These are phyloP conservation scores for Xanthoconium separans DNA, from an alignment of 1,284 basidiomycete species.

Conservation along the genomic window DNA sequence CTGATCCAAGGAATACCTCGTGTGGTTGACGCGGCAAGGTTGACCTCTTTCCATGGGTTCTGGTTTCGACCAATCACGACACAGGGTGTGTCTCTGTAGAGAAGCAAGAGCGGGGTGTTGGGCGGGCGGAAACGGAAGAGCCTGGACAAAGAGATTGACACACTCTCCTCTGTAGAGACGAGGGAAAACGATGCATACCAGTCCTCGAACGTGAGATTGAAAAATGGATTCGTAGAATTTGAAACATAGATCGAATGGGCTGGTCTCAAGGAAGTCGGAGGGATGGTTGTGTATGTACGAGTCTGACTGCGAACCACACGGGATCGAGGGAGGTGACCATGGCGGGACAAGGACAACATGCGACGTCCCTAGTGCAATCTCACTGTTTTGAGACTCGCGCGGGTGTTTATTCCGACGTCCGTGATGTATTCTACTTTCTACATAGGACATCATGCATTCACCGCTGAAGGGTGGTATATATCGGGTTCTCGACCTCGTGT, in stretches of 20 bases:
- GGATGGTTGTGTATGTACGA: constrained; percentile 17
- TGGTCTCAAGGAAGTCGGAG: constrained; percentile 29
- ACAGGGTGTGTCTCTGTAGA: constrained; percentile 90
- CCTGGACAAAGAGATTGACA: constrained; percentile 46
- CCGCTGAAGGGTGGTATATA: constrained; percentile 78
- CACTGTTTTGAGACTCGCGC: too few species aligned
- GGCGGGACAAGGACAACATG: constrained; percentile 22
- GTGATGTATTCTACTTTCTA: constrained; percentile 27
- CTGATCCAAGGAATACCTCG: constrained; percentile 79
- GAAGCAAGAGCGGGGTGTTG: constrained; percentile 71
- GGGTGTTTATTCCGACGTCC: not conserved
- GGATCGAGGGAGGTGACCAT: constrained; percentile 8
- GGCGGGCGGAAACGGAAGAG: constrained; percentile 76
- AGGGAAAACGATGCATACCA: constrained; percentile 54
- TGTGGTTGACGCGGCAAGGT: constrained; percentile 54
- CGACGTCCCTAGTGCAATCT: not conserved
- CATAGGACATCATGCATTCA: constrained; percentile 34
- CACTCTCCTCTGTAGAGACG: not conserved
- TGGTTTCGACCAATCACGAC: constrained; percentile 97
- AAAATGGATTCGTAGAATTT: constrained; percentile 81
- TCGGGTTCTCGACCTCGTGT: constrained; percentile 87
- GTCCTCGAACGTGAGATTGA: constrained; percentile 93
- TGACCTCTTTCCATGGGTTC: constrained; percentile 98
- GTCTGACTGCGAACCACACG: not conserved
- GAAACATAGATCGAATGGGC: constrained; percentile 77